These are phyloP conservation scores for Fusarium algeriense DNA, from an alignment of 2,329 filamentous ascomycete species.

Conservation along the genomic window DNA sequence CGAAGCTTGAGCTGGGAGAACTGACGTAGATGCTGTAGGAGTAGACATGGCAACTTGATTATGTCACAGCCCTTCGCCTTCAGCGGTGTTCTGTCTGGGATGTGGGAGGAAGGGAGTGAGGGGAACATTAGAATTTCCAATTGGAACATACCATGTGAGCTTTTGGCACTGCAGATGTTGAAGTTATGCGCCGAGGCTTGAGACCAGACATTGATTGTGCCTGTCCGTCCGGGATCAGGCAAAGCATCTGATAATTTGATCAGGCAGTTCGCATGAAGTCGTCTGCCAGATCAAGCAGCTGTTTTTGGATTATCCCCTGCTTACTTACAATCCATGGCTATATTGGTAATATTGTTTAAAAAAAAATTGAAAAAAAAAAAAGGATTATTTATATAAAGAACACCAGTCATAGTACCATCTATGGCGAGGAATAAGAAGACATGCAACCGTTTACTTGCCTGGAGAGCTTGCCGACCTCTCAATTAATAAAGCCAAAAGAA, in stretches of 20 bases:
- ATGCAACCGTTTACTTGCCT: too few relatives aligned
- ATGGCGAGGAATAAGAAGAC: too few relatives aligned
- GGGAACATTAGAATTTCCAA: neutral
- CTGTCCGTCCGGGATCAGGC: neutral
- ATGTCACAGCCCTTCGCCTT: rapidly evolving
- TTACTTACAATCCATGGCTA: neutral
- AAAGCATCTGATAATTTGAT: neutral
- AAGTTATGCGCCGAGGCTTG: neutral
- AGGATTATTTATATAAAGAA: too few relatives aligned
- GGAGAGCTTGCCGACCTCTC: too few relatives aligned
- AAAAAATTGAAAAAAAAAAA: too few relatives aligned
- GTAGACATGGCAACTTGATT: neutral
- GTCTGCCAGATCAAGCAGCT: neutral
- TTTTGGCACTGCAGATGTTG: neutral
- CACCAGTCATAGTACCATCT: too few relatives aligned
- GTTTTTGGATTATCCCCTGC: neutral
- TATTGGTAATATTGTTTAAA: neutral
- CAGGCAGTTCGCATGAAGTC: neutral
- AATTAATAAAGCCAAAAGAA: too few relatives aligned
- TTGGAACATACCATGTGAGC: neutral
- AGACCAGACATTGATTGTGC: neutral
- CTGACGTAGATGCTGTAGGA: neutral
- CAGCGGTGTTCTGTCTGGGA: too few relatives aligned
- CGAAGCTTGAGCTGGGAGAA: neutral
- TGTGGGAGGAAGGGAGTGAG: too few relatives aligned